Percentiles rank a stretch among this genome's conserved stretches.
phyloP scores from a whole-genome alignment of 1,139 yeast species.

The Geotrichum reessii region DNA sequence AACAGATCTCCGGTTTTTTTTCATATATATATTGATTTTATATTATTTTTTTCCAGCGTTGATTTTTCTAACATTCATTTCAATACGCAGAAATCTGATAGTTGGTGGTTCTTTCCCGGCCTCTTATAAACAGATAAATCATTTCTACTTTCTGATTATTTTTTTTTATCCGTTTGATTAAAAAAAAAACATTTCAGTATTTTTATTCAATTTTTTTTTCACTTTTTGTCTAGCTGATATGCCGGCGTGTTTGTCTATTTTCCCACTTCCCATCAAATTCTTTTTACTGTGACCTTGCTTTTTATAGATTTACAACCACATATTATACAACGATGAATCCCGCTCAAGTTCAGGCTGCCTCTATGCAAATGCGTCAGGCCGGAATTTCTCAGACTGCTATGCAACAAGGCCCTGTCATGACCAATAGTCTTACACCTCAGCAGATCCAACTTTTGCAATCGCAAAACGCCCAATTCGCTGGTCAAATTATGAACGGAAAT shows the following conservation, averaged over 20 bases:
- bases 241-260: conserved; percentile 1
- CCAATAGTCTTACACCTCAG: conserved; percentile 8
- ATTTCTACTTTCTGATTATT: neutral
- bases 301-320: neutral
- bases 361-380: conserved; percentile 14
- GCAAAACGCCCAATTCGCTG: conserved; percentile 8
- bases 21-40: neutral
- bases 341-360: conserved; percentile 10
- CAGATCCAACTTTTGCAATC: conserved; percentile 14
- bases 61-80: neutral
- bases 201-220: no score
- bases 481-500: conserved; percentile 15
- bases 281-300: neutral
- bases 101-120: neutral
- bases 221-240: conserved; percentile 4
- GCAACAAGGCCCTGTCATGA: conserved; percentile 11
- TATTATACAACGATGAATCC: conserved; percentile 8
- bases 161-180: neutral
- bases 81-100: neutral
- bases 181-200: neutral
- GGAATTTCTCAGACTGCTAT: conserved; percentile 13
- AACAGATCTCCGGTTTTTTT: neutral
- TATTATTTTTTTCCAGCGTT: neutral
- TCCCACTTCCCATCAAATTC: neutral
- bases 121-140: neutral